Percentiles rank a stretch among this genome's conserved stretches.
phyloP scores from a whole-genome alignment of 352 stramenopile genomes.

The Pythium vanterpoolii region DNA sequence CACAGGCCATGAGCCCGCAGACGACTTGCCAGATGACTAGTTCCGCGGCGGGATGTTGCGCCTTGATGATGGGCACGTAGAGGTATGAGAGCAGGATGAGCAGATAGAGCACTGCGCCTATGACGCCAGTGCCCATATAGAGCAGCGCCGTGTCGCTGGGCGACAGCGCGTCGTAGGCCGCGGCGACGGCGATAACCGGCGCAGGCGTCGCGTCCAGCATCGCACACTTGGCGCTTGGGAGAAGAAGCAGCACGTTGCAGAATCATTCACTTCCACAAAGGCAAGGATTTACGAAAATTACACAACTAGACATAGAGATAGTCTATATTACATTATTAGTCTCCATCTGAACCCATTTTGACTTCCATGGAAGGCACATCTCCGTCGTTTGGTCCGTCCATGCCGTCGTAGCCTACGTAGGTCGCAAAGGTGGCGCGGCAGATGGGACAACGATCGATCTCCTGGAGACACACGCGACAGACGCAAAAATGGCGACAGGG shows the following conservation, averaged over 20 bases:
- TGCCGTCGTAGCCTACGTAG: conserved; percentile 36
- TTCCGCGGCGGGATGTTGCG: conserved; percentile 70
- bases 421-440: conserved; percentile 57
- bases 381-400: background rate
- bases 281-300: background rate
- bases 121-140: conserved; percentile 53
- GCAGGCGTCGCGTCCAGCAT: conserved; percentile 10
- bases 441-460: conserved; percentile 75
- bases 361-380: background rate
- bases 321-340: background rate
- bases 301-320: conserved; percentile 6
- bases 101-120: conserved; percentile 57
- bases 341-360: conserved; percentile 5
- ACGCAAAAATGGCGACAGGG: conserved; percentile 70
- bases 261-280: conserved; percentile 8
- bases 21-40: conserved; percentile 80
- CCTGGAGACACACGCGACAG: conserved; percentile 52
- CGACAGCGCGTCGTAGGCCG: conserved; percentile 55
- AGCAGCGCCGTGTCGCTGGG: conserved; percentile 47
- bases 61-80: conserved; percentile 69
- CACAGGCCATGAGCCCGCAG: conserved; percentile 54
- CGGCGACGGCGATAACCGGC: background rate
- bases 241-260: background rate
- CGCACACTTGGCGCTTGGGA: background rate
- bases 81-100: conserved; percentile 70